Percentiles rank a stretch among this genome's conserved stretches.
Conservation (phyloP, 805 yeast genomes). For the Lipomyces spencermartinsiae region DNA sequence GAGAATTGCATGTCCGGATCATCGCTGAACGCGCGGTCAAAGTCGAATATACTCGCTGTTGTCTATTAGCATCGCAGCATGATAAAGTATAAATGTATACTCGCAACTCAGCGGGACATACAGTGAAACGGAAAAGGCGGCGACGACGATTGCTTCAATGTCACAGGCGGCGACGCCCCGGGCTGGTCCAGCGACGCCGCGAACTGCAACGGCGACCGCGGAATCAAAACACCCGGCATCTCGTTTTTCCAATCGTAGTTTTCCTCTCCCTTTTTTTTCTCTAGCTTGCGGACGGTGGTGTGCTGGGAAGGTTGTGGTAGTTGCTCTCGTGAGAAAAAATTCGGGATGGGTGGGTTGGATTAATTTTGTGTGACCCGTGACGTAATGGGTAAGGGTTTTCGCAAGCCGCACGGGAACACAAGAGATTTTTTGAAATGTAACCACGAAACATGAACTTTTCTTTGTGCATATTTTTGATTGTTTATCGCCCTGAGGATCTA, state of each 20-base stretch:
- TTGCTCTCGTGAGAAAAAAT: not conserved
- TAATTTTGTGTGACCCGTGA: too few species aligned
- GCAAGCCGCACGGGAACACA: not conserved
- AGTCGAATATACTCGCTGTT: not conserved
- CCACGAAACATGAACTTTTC: too few species aligned
- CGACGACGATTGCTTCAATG: not conserved
- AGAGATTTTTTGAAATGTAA: not conserved
- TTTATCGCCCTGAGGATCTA: not conserved
- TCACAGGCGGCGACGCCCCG: not conserved
- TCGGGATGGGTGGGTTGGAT: not conserved
- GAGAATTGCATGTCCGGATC: not conserved
- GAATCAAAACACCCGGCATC: conserved; percentile 7
- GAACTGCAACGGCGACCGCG: conserved; percentile 9
- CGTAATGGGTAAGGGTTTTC: not conserved
- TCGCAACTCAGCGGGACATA: not conserved
- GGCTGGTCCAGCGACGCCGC: conserved; percentile 3
- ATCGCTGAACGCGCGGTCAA: not conserved
- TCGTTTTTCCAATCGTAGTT: not conserved
- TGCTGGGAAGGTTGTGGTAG: not conserved
- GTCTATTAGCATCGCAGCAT: not conserved
- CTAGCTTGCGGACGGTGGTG: not conserved
- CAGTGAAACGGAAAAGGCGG: not conserved
- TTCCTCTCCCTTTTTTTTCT: not conserved
- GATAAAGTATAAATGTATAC: not conserved
- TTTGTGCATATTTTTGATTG: not conserved